These are phyloP conservation scores for Tubosaeta sp. DNA, from an alignment of 768 basidiomycete genomes.

Conservation along the genomic window DNA sequence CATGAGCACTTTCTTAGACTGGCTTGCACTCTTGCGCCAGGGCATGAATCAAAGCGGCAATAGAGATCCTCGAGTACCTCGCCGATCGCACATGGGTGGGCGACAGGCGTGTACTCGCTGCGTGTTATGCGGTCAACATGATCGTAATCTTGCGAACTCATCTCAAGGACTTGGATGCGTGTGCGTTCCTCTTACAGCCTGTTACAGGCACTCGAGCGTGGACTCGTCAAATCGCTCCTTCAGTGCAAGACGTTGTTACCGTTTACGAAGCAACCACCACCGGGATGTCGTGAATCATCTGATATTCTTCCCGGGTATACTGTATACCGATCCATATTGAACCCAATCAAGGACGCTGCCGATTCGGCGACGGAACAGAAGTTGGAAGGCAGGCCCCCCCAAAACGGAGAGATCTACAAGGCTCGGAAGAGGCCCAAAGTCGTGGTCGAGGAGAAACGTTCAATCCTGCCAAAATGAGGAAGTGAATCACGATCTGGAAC, in stretches of 20 bases:
- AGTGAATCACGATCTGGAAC: slow-evolving; percentile 1
- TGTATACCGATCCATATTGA: slow-evolving; percentile 23
- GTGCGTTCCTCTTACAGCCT: slow-evolving; percentile 22
- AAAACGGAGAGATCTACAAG: slow-evolving; percentile 13
- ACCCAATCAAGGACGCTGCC: slow-evolving; percentile 1
- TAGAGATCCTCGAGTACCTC: slow-evolving; percentile 18
- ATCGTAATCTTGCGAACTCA: slow-evolving; percentile 14
- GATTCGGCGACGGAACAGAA: not conserved
- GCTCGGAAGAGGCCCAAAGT: slow-evolving; percentile 23
- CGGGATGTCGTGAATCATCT: slow-evolving; percentile 1
- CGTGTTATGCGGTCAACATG: slow-evolving; percentile 21
- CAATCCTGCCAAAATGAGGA: slow-evolving; percentile 26
- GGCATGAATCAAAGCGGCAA: slow-evolving; percentile 22
- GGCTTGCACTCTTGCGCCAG: slow-evolving; percentile 17
- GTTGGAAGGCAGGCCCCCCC: slow-evolving; percentile 11
- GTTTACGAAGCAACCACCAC: slow-evolving; percentile 11
- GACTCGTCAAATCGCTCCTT: slow-evolving; percentile 21
- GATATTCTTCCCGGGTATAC: slow-evolving; percentile 22
- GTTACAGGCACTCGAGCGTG: slow-evolving; percentile 19
- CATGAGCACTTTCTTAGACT: no score
- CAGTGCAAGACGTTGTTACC: slow-evolving; percentile 20
- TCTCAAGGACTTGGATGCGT: slow-evolving; percentile 23
- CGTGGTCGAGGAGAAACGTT: slow-evolving; percentile 18
- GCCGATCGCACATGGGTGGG: slow-evolving; percentile 10
- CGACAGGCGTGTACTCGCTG: slow-evolving; percentile 10